phyloP scores from a whole-genome alignment of 352 stramenopile genomes.

The Phytophthora aleatoria region DNA sequence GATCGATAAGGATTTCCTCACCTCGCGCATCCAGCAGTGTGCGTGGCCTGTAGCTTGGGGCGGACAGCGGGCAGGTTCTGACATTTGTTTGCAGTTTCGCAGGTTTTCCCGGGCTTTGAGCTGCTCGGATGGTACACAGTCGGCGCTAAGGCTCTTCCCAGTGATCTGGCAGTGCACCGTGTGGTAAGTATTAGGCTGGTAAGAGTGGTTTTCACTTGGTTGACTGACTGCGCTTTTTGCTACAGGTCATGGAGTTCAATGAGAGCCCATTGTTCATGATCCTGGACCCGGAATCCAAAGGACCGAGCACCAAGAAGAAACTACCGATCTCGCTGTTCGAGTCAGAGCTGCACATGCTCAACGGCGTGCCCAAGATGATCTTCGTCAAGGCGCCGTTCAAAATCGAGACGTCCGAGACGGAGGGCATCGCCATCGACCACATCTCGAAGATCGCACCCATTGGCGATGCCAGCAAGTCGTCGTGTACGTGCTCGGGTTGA shows the following conservation, averaged over 20 bases:
- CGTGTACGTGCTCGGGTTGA: constrained; percentile 41
- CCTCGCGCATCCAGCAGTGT: constrained; percentile 83
- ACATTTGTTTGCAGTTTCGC: constrained; percentile 50
- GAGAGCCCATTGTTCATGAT: constrained; percentile 85
- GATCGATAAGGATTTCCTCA: constrained; percentile 87
- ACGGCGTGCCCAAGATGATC: constrained; percentile 87
- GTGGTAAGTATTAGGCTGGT: constrained; percentile 41
- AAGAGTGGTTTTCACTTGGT: not conserved
- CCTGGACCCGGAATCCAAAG: constrained; percentile 66
- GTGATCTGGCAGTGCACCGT: constrained; percentile 77
- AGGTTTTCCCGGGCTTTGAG: constrained; percentile 89
- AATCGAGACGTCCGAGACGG: constrained; percentile 86
- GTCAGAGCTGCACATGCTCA: constrained; percentile 86
- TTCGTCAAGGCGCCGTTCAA: constrained; percentile 90
- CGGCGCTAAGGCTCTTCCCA: constrained; percentile 66
- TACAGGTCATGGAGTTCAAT: constrained; percentile 88
- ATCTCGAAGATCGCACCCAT: constrained; percentile 88
- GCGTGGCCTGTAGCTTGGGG: constrained; percentile 16
- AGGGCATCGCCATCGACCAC: constrained; percentile 88
- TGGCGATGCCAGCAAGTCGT: constrained; percentile 73
- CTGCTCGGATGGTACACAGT: constrained; percentile 90
- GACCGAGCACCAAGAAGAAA: constrained; percentile 81
- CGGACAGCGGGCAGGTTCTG: not conserved
- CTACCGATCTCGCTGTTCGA: constrained; percentile 88
- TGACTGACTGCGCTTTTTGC: constrained; percentile 2